Evolutionary conservation across 1,284 basidiomycete species (phyloP).

Genomic region (Cryptococcus sp.): DNA sequence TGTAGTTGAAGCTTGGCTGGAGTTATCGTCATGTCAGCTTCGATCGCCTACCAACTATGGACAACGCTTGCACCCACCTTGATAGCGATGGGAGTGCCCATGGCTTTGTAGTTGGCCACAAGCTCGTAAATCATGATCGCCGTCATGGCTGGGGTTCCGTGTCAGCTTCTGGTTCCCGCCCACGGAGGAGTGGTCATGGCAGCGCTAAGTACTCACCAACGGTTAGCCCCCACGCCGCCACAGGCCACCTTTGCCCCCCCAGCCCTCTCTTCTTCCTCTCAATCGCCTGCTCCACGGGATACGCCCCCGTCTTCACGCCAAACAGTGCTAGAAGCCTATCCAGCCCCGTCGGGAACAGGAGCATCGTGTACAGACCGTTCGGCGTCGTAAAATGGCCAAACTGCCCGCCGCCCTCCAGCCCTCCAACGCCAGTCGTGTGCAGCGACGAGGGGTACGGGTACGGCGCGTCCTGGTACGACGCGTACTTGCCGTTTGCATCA

Average conservation of each 20-base stretch:
- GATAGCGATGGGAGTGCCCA: slow-evolving; percentile 75
- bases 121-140: slow-evolving; percentile 71
- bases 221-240: slow-evolving; percentile 52
- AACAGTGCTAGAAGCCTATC: slow-evolving; percentile 36
- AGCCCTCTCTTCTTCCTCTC: slow-evolving; percentile 78
- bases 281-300: slow-evolving; percentile 75
- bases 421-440: slow-evolving; percentile 1
- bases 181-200: slow-evolving; percentile 16
- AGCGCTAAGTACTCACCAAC: slow-evolving; percentile 56
- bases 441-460: slow-evolving; percentile 17
- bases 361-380: slow-evolving; percentile 15
- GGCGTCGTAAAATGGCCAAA: slow-evolving; percentile 4
- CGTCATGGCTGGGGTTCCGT: slow-evolving; percentile 57
- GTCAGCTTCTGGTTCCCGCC: slow-evolving; percentile 40
- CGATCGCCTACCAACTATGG: slow-evolving; percentile 9
- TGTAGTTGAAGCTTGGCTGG: slow-evolving; percentile 77
- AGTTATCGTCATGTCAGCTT: background rate
- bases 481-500: slow-evolving; percentile 18
- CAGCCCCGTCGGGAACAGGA: slow-evolving; percentile 38
- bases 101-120: slow-evolving; percentile 65
- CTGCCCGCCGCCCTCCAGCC: background rate
- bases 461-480: slow-evolving; percentile 27
- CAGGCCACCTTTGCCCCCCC: slow-evolving; percentile 74
- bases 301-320: slow-evolving; percentile 42
- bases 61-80: slow-evolving; percentile 54